phyloP scores from a whole-genome alignment of 495 filamentous ascomycete species.

The Parathielavia appendiculata region DNA sequence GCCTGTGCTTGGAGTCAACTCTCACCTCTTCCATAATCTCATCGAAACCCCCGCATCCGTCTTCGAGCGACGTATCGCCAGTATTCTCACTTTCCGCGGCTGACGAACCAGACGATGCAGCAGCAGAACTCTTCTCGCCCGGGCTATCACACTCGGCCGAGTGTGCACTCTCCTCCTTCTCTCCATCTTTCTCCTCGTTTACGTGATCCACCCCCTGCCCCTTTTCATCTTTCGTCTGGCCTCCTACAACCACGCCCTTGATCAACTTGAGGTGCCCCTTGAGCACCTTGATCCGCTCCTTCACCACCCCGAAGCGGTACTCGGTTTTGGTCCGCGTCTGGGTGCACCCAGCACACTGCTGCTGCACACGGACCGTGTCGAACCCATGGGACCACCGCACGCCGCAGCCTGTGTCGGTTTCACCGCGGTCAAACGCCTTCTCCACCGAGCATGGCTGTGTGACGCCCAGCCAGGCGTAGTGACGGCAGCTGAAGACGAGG shows the following conservation, averaged over 20 bases:
- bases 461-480: conserved; percentile 21
- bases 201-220: neutral
- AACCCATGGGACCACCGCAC: conserved; percentile 24
- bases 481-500: conserved; percentile 27
- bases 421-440: conserved; percentile 15
- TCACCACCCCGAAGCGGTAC: conserved; percentile 5
- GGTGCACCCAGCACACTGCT: conserved; percentile 20
- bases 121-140: neutral
- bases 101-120: neutral
- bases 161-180: neutral
- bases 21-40: conserved; percentile 15
- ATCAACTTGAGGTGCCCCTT: conserved; percentile 12
- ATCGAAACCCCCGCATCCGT: neutral
- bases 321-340: neutral
- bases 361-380: conserved; percentile 15
- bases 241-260: neutral
- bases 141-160: too few relatives aligned
- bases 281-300: conserved; percentile 7
- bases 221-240: neutral
- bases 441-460: conserved; percentile 20
- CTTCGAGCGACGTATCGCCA: neutral
- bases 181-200: neutral
- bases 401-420: conserved; percentile 20
- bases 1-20: conserved; percentile 8
- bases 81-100: neutral